Conservation (phyloP, 768 basidiomycete genomes). For the Calocera viscosa region DNA sequence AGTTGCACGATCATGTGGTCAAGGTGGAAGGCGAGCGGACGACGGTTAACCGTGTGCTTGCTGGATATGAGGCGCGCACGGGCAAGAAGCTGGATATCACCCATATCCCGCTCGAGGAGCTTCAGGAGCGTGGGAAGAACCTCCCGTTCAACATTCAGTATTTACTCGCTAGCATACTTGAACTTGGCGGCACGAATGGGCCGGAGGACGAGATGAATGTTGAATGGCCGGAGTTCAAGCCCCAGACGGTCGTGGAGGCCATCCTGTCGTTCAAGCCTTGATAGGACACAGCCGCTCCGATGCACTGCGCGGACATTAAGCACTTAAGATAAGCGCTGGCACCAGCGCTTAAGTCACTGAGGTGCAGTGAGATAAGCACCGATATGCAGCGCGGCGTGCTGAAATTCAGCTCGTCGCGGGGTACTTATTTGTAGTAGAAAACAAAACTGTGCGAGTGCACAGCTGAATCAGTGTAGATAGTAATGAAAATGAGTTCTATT, state of each 20-base stretch:
- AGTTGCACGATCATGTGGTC: constrained; percentile 5
- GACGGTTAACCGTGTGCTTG: constrained; percentile 16
- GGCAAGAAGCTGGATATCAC: constrained; percentile 15
- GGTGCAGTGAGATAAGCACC: no score
- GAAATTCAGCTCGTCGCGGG: no score
- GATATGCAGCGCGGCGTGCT: no score
- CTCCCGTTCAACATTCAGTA: not conserved
- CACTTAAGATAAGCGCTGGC: no score
- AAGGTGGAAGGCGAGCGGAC: not conserved
- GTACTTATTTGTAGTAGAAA: no score
- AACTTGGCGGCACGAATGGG: not conserved
- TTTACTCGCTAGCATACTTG: not conserved
- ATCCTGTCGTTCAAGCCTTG: no score
- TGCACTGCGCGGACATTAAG: no score
- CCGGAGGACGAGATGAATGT: not conserved
- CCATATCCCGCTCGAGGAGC: constrained; percentile 8
- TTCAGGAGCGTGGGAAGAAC: constrained; percentile 12
- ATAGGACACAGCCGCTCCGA: no score
- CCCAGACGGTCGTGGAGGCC: not conserved
- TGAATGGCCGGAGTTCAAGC: not conserved
- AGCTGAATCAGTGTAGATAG: no score
- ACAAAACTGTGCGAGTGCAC: no score
- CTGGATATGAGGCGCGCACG: constrained; percentile 10
- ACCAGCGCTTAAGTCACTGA: no score
- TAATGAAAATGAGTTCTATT: no score